Evolutionary conservation across 805 yeast species (phyloP), one percentile per base, ranked within the genome.

Genomic region (Suhomyces sp.): DNA sequence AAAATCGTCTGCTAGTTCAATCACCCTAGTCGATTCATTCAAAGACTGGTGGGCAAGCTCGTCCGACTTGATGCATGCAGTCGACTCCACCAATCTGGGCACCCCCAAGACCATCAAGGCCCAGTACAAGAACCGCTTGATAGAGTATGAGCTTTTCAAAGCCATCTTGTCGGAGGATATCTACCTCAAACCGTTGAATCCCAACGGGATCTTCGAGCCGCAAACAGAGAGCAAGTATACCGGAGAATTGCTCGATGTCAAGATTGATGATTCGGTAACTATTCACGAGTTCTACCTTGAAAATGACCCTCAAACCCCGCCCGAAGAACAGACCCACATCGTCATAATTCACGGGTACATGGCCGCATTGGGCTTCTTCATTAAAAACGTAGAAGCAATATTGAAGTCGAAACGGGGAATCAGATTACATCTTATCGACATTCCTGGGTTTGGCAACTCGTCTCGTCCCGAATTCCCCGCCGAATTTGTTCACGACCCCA

Each of bases 381-480:
- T 73, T 49, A 72, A 72, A 57, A 74, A 74, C 49, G 59, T 72
- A 24, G 78, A 72, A 53, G 54, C 54, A 2, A 51, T 74, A n/a
- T 60, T 68, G 22, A 60, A 61, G 38, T 55, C 69, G 5, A 62
- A 61, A 47, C 69, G 71, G 2, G 73, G 75, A 6, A 26, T 72
- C n/a, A 59, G 63, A 8, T 56, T 74, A 13, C 79, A 74, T 56
- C 64, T 72, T n/a, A 65, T 74, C 40, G 79, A 74, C 50, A 52
- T 73, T 57, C 75, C 77, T 4, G 79, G 79, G 3, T 74, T 73
- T 55, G 79, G 79, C 6, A 74, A 74, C 50, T 72, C 77, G 13
- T 70, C 75, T 8, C 58, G 79, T 36, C 77, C 78, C 2, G 57
- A 60, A 47, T 74, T 74, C 54, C 78, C 78, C 3, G 24, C 47